Evolutionary conservation across 129 eudicot species (phyloP).

Genomic region (Helichrysum umbraculigerum): DNA sequence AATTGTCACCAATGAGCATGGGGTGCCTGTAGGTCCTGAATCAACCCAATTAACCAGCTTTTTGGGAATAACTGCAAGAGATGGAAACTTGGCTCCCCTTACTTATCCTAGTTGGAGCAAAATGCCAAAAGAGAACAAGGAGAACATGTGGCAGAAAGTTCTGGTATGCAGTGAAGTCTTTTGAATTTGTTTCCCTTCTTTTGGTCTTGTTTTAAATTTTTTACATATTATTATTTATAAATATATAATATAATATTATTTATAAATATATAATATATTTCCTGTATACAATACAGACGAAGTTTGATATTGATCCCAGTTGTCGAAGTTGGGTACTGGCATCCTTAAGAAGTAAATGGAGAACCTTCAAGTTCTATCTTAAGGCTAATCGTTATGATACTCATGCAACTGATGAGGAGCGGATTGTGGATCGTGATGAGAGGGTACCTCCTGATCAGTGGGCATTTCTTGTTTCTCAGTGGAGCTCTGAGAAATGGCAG

Average conservation of each 20-base stretch:
- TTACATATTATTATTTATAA: not conserved
- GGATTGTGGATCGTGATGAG: constrained; percentile 52
- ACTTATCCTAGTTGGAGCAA: constrained; percentile 47
- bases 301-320: constrained; percentile 48
- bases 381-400: constrained; percentile 38
- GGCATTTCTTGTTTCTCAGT: constrained; percentile 42
- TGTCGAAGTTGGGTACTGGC: constrained; percentile 42
- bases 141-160: constrained; percentile 59
- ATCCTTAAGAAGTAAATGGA: constrained; percentile 51
- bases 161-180: constrained; percentile 35
- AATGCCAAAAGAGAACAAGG: constrained; percentile 51
- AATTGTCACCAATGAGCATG: constrained; percentile 32
- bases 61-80: constrained; percentile 49
- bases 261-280: not conserved
- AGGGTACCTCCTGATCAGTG: constrained; percentile 65
- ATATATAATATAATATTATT: not conserved
- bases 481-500: constrained; percentile 49
- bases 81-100: constrained; percentile 53
- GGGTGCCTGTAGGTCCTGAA: constrained; percentile 53
- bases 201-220: too few species aligned
- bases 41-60: constrained; percentile 43
- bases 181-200: not conserved
- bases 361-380: constrained; percentile 40
- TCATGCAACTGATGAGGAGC: constrained; percentile 49
- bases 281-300: constrained; percentile 33